Evolutionary conservation across 306 rosid genomes (phyloP), one percentile per base, ranked within the genome.

Genomic region (Medicago ruthenica): DNA sequence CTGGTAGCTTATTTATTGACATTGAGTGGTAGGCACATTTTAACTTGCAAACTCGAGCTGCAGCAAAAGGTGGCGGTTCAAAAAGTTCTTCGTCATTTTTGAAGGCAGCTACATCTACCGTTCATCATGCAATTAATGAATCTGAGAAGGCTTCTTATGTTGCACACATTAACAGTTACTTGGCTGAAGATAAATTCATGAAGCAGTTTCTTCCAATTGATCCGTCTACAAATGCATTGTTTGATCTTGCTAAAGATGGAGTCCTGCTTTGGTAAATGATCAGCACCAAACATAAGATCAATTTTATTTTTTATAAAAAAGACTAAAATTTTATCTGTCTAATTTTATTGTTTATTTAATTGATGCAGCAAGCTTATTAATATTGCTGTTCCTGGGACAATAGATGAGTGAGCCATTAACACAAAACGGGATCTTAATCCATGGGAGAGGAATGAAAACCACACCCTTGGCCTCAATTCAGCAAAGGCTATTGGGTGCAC

Each of bases 401-500:
- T 96, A 76, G 99, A 96, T 61, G 98, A 96, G 70, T 88, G 99
- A 87, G 99, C 99, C 74, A 96, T 96, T 76, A 96, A 96, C 81
- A 96, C 98, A 7, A 96, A 92, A 83, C 73, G 80, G 51, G 86
- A 82, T 76, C 98, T 96, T 59, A 96, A 96, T 89, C 99, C 98
- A 36, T 96, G 99, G 99, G 99, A 96, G 89, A 90, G 98, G 80
- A 96, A 96, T 83, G 99, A 96, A 78, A 96, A 96, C 75, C 99
- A 96, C 76, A 92, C 97, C 24, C 98, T 96, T 59, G 89, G 98
- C 85, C 98, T 96, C 63, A 96, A 96, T 78, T 96, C 99, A 54
- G 99, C 99, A 9, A 96, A 89, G 83, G 99, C 99, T 81, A 96
- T 96, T 81, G 99, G 99, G 60, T 95, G 99, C 93, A 95, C 99